A percentile compares a stretch with the other conserved stretches of the same genome.
Evolutionary conservation across 2,329 filamentous ascomycete species (phyloP).

Genomic region (Colletotrichum abscissum): DNA sequence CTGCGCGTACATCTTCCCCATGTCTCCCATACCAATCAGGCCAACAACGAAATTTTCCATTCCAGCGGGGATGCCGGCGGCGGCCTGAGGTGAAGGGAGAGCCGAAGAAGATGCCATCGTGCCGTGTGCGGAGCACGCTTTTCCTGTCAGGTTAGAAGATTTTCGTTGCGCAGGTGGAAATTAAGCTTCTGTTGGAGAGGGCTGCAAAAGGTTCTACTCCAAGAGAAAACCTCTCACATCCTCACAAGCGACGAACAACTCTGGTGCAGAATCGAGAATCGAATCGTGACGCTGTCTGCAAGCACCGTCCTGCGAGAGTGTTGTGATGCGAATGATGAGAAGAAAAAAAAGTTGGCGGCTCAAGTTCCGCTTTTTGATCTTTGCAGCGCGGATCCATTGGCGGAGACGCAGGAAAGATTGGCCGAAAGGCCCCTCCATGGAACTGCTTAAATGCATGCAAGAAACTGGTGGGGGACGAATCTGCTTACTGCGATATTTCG

Average conservation of each 20-base stretch:
- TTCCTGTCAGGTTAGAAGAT: not conserved
- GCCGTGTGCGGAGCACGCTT: not conserved
- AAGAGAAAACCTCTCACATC: slow-evolving; percentile 36
- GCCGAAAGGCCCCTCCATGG: slow-evolving; percentile 25
- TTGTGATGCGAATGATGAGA: slow-evolving; percentile 5
- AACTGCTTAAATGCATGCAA: slow-evolving; percentile 24
- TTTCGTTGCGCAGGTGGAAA: not conserved
- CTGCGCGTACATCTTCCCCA: slow-evolving; percentile 98
- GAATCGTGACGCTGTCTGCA: slow-evolving; percentile 8
- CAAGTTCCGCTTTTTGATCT: slow-evolving; percentile 34
- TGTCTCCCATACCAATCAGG: slow-evolving; percentile 98
- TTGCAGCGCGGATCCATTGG: not conserved
- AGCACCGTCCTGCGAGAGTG: not conserved
- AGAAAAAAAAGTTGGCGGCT: not conserved
- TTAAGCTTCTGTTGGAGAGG: not conserved
- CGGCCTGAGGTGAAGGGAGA: slow-evolving; percentile 18
- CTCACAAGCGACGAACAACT: slow-evolving; percentile 24
- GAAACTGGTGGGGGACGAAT: slow-evolving; percentile 34
- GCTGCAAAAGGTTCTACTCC: slow-evolving; percentile 29
- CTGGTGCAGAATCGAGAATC: not conserved
- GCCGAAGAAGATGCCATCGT: slow-evolving; percentile 34
- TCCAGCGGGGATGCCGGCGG: slow-evolving; percentile 47
- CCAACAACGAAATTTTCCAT: slow-evolving; percentile 84
- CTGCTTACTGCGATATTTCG: slow-evolving; percentile 21
- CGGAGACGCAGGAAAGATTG: slow-evolving; percentile 35